Evolutionary conservation across 495 filamentous ascomycete genomes (phyloP).

Genomic region (Talaromyces ruber): DNA sequence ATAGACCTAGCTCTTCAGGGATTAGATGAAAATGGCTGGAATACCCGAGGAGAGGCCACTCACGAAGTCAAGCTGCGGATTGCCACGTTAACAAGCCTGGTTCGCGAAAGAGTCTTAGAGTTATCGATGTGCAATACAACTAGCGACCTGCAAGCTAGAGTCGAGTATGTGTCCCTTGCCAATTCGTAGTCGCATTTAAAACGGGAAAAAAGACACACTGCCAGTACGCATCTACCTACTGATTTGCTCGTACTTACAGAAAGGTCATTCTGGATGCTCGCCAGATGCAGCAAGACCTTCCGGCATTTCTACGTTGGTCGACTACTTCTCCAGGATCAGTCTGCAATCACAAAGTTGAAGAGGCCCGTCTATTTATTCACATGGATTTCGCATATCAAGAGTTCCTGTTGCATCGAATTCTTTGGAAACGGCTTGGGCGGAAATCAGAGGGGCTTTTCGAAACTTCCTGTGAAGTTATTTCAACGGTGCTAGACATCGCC

Average conservation of each 20-base stretch:
- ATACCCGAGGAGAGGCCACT: not conserved
- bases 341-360: not conserved
- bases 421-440: conserved; percentile 25
- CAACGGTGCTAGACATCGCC: not conserved
- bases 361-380: conserved; percentile 3
- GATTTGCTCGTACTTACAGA: not conserved
- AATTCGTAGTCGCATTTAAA: too few species aligned
- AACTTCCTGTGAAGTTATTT: conserved; percentile 1
- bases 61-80: conserved; percentile 5
- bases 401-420: conserved; percentile 43
- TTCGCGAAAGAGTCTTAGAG: conserved; percentile 7
- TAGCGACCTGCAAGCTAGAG: not conserved
- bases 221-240: not conserved
- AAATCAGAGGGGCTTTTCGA: not conserved
- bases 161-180: not conserved
- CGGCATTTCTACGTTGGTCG: not conserved
- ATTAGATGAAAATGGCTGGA: conserved; percentile 7
- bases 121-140: conserved; percentile 5
- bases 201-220: not conserved
- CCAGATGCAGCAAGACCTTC: not conserved
- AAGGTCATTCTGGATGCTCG: not conserved
- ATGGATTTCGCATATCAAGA: conserved; percentile 41
- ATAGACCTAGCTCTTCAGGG: not conserved
- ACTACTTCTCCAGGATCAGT: not conserved
- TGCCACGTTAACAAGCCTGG: conserved; percentile 1